These are phyloP conservation scores for Fusarium sp. DNA, from an alignment of 2,329 filamentous ascomycete genomes.

Conservation along the genomic window DNA sequence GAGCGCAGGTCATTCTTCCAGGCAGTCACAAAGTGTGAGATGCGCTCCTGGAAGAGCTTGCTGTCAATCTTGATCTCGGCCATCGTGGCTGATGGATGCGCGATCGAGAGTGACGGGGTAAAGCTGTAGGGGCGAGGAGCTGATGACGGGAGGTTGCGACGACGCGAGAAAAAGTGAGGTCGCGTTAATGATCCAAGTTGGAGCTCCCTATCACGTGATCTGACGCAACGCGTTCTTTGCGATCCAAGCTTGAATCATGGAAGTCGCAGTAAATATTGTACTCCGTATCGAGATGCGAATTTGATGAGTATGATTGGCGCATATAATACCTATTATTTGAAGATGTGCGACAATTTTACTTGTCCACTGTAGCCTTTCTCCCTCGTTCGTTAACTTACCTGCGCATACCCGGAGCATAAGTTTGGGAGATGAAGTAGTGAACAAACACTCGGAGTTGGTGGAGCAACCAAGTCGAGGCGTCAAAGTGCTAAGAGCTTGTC, in stretches of 20 bases:
- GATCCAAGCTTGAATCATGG: slow-evolving; percentile 39
- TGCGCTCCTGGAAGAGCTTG: slow-evolving; percentile 91
- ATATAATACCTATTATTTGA: not conserved
- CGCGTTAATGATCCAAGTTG: slow-evolving; percentile 57
- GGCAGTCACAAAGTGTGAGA: slow-evolving; percentile 85
- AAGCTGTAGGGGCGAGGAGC: slow-evolving; percentile 40
- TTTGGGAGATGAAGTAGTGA: not conserved
- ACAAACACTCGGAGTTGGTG: slow-evolving; percentile 33
- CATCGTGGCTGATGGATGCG: slow-evolving; percentile 62
- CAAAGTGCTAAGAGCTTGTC: not conserved
- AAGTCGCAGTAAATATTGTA: not conserved
- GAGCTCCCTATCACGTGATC: slow-evolving; percentile 53
- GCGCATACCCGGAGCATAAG: no score
- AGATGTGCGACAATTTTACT: no score
- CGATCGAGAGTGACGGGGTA: slow-evolving; percentile 47
- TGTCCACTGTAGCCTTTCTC: no score
- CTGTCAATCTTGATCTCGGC: slow-evolving; percentile 95
- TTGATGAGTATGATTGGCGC: not conserved
- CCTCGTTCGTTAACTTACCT: not conserved
- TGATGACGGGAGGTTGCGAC: slow-evolving; percentile 45
- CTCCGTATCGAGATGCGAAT: not conserved
- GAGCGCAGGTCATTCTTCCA: slow-evolving; percentile 98
- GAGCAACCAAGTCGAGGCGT: slow-evolving; percentile 28
- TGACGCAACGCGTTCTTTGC: slow-evolving; percentile 43
- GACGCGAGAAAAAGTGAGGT: slow-evolving; percentile 58